phyloP scores from a whole-genome alignment of 768 basidiomycete species.

The Trametes sanguinea region DNA sequence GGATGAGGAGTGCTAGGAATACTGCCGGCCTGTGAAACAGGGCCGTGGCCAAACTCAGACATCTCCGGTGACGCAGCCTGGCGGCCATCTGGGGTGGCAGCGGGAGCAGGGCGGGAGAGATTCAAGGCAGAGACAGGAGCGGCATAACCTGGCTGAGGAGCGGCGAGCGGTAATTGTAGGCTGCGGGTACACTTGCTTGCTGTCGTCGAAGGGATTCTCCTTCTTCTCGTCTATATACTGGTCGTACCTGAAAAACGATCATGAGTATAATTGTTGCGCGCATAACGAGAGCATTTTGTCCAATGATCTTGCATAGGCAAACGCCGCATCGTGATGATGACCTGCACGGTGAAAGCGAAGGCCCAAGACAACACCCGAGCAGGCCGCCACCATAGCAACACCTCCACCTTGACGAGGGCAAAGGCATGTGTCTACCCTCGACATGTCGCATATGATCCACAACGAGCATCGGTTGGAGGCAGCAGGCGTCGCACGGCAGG shows the following conservation, averaged over 20 bases:
- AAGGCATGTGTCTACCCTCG: too few relatives aligned
- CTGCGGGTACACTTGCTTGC: slow-evolving; percentile 25
- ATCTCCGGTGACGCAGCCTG: slow-evolving; percentile 34
- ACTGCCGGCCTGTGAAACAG: slow-evolving; percentile 32
- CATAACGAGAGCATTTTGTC: not conserved
- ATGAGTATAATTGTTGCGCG: not conserved
- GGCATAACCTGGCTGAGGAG: slow-evolving; percentile 74
- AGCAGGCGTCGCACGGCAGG: too few relatives aligned
- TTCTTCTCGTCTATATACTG: slow-evolving; percentile 56
- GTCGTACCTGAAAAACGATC: slow-evolving; percentile 52
- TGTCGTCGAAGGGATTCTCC: slow-evolving; percentile 44
- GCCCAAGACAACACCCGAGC: too few relatives aligned
- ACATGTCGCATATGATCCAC: too few relatives aligned
- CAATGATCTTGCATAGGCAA: not conserved
- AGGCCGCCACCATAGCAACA: too few relatives aligned
- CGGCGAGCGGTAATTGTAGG: slow-evolving; percentile 52
- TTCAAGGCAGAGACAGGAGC: slow-evolving; percentile 68
- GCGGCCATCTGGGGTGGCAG: slow-evolving; percentile 41
- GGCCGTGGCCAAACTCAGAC: slow-evolving; percentile 32
- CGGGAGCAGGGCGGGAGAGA: slow-evolving; percentile 50
- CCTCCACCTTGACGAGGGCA: too few relatives aligned
- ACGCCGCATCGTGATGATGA: too few relatives aligned
- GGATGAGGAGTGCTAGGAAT: slow-evolving; percentile 68
- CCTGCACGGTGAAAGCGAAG: too few relatives aligned
- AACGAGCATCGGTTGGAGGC: too few relatives aligned